Evolutionary conservation across 2,329 filamentous ascomycete genomes (phyloP), one percentile per base, ranked within the genome.

Genomic region (Epichloe amarillans): DNA sequence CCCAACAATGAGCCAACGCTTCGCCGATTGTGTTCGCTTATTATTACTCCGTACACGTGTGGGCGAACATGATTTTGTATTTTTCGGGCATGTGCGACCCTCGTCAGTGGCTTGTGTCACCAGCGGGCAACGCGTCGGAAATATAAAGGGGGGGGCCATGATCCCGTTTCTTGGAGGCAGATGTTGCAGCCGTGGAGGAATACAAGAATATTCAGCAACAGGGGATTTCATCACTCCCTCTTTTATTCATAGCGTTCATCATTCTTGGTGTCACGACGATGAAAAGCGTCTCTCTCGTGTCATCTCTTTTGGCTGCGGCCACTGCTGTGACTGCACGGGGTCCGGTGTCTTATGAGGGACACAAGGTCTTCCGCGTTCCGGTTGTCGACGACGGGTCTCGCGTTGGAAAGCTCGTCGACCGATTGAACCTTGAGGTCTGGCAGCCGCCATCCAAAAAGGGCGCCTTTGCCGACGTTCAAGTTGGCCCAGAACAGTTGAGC

Each of bases 301-400:
- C 55, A 12, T 47, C 49, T n/a, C 49, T 59, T 14, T 21, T 57
- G 46, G 53, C 56, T 23, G 46, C 50, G 42, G 54, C 56, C 33
- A 50, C 52, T 30, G 56, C 52, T 36, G 46, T 54, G 23, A 51
- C 55, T 17, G 54, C 50, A n/a, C 50, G 40, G 10, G 5, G 51
- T 33, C 50, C 51, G 5, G 60, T 69, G 5, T 66, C 65, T 0
- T 75, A 74, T 51, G 61, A 69, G 49, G 70, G 71, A 4, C 70
- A 69, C 62, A 70, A 72, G 54, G 70, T 71, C n/a, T 66, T 69
- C 48, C 69, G 70, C 19, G 58, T 73, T n/a, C 59, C 66, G 7
- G 65, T 68, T 37, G 61, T 62, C 17, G 54, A 64, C 42, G 57
- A 67, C 46, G 60, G 61, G 19, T 58, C 56, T 51, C 57, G 57